These are phyloP conservation scores for Parietaria judaica DNA, from an alignment of 306 rosid species.

Conservation along the genomic window DNA sequence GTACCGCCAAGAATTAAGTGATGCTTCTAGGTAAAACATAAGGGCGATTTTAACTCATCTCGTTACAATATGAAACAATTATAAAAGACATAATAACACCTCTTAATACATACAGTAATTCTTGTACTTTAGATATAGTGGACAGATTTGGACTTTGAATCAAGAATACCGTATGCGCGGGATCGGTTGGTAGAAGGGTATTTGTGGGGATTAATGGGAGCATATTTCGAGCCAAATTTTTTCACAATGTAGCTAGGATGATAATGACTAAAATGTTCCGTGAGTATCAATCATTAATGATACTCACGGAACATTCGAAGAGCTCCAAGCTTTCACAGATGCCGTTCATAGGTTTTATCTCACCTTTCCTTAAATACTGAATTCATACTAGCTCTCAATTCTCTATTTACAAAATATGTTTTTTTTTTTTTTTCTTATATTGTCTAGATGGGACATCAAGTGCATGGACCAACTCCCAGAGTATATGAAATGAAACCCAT, in stretches of 20 bases:
- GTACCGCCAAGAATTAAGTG: slow-evolving; percentile 17
- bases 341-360: slow-evolving; percentile 26
- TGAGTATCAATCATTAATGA: slow-evolving; percentile 24
- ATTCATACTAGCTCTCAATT: too few species aligned
- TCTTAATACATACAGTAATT: too few species aligned
- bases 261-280: slow-evolving; percentile 17
- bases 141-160: slow-evolving; percentile 19
- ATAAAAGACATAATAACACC: too few species aligned
- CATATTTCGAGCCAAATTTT: slow-evolving; percentile 22
- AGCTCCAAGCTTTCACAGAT: slow-evolving; percentile 32
- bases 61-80: too few species aligned
- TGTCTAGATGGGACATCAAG: not conserved
- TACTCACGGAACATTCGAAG: slow-evolving; percentile 29
- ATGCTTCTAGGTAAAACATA: slow-evolving; percentile 6
- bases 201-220: slow-evolving; percentile 13
- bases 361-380: not conserved
- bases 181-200: slow-evolving; percentile 29
- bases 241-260: slow-evolving; percentile 13
- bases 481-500: too few species aligned
- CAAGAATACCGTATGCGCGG: slow-evolving; percentile 23
- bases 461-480: not conserved
- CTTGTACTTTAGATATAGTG: slow-evolving; percentile 35
- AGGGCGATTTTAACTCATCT: too few species aligned
- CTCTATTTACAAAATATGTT: too few species aligned
- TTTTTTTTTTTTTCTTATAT: too few species aligned